phyloP scores from a whole-genome alignment of 805 yeast species.

The Ogataea sp. region DNA sequence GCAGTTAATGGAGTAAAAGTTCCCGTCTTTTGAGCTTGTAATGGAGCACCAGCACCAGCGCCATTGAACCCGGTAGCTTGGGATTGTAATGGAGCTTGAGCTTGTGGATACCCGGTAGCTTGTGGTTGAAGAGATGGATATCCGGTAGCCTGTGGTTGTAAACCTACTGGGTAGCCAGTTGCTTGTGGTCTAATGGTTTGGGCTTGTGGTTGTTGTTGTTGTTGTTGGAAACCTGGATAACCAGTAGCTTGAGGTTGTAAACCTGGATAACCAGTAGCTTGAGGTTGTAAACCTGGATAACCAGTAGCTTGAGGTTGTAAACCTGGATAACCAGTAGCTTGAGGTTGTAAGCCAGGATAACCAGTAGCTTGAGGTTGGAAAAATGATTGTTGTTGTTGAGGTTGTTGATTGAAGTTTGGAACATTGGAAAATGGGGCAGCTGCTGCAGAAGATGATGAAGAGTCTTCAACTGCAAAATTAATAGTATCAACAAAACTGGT shows the following conservation, averaged over 20 bases:
- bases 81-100: constrained; percentile 34
- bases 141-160: constrained; percentile 36
- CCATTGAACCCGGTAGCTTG: constrained; percentile 56
- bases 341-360: constrained; percentile 31
- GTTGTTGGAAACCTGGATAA: too few species aligned
- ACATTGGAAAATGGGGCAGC: constrained; percentile 9
- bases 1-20: constrained; percentile 39
- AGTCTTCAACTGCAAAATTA: constrained; percentile 65
- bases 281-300: constrained; percentile 30
- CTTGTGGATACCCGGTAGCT: constrained; percentile 34
- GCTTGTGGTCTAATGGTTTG: too few species aligned
- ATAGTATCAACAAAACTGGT: constrained; percentile 85
- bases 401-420: constrained; percentile 22
- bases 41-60: constrained; percentile 31
- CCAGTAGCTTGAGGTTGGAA: constrained; percentile 30
- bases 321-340: constrained; percentile 37
- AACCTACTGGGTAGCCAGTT: constrained; percentile 8
- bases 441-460: too few species aligned
- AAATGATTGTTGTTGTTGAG: constrained; percentile 25
- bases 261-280: constrained; percentile 34
- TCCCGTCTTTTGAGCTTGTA: constrained; percentile 66
- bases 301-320: constrained; percentile 48
- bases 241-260: constrained; percentile 36
- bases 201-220: too few species aligned
- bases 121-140: constrained; percentile 34